Evolutionary conservation across 805 yeast species (phyloP), one percentile per base, ranked within the genome.

Genomic region (Pichia nakasei): DNA sequence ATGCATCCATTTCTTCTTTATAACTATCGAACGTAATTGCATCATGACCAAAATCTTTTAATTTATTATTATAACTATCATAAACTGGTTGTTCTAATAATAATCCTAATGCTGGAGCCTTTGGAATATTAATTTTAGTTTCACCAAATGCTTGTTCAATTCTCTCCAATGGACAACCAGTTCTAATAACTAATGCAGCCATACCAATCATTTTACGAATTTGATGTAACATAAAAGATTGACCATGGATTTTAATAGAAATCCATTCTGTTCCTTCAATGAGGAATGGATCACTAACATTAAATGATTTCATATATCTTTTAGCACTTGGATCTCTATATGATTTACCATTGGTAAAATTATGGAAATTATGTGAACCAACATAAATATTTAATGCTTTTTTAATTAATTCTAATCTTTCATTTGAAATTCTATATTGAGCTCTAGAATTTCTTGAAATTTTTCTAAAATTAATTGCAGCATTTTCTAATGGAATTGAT

Each of bases 121-220:
- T 93, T 44, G 98, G 98, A 51, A 93, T 85, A 57, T 89, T 88
- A 49, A 93, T 75, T 56, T 81, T 85, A 34, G 74, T 74, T 2
- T 77, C 71, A 5, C 79, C 78, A 59, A 86, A 93, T 3, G 95
- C 85, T 55, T 86, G 85, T 9, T 67, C 59, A 49, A 93, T 85
- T 54, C 95, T 77, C 22, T 74, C 73, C 27, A 76, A 58, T 4
- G 97, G 95, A 57, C 89, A 79, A 11, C 95, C 93, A 18, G 93
- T 80, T 58, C 98, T 75, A 20, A 91, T 80, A 17, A 85, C 78
- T 45, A 91, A 69, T 0, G 89, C 77, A 1, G 95, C 95, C 94
- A 91, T 82, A 20, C 96, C 91, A 47, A 93, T 86, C 97, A 93
- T 93, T 61, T 93, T 93, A 60, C 98, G 80, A 58, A 93, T 93